A percentile compares a stretch with the other conserved stretches of the same genome.
Conservation (phyloP, 495 filamentous ascomycete species). For the Xylaria castorea region DNA sequence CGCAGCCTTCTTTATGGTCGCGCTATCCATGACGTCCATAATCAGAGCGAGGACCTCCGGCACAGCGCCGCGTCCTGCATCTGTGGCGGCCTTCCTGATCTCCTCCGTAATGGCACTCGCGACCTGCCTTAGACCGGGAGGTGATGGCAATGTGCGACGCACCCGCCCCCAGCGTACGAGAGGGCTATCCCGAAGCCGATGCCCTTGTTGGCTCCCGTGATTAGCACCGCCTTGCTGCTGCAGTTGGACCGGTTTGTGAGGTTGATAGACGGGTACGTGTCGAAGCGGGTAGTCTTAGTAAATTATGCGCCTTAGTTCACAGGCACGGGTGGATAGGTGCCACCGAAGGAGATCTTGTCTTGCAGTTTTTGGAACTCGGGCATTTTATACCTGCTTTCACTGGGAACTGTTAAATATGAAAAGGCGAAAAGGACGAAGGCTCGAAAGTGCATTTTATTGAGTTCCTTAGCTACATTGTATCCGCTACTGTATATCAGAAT, state of each 20-base stretch:
- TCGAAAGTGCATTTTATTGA: neutral
- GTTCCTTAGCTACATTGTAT: neutral
- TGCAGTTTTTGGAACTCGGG: neutral
- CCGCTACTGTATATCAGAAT: neutral
- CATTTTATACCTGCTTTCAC: constrained; percentile 1
- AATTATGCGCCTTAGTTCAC: constrained; percentile 28
- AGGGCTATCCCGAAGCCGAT: constrained; percentile 53
- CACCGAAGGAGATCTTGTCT: neutral
- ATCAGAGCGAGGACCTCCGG: constrained; percentile 45
- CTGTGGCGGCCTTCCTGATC: constrained; percentile 41
- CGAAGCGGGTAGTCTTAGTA: constrained; percentile 36
- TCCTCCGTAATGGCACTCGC: neutral
- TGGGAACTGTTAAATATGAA: neutral
- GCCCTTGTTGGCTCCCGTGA: constrained; percentile 55
- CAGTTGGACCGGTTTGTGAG: constrained; percentile 38
- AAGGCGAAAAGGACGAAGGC: neutral
- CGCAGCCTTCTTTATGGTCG: constrained; percentile 43
- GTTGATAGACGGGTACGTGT: constrained; percentile 54
- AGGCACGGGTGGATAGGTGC: constrained; percentile 15
- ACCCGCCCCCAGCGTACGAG: constrained; percentile 53
- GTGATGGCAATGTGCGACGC: constrained; percentile 28
- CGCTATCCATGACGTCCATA: constrained; percentile 51
- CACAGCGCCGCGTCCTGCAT: constrained; percentile 36
- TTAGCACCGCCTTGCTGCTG: constrained; percentile 46
- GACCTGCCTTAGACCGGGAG: constrained; percentile 29